Conservation (phyloP, 2,329 filamentous ascomycete species). For the Penicillium sp. region DNA sequence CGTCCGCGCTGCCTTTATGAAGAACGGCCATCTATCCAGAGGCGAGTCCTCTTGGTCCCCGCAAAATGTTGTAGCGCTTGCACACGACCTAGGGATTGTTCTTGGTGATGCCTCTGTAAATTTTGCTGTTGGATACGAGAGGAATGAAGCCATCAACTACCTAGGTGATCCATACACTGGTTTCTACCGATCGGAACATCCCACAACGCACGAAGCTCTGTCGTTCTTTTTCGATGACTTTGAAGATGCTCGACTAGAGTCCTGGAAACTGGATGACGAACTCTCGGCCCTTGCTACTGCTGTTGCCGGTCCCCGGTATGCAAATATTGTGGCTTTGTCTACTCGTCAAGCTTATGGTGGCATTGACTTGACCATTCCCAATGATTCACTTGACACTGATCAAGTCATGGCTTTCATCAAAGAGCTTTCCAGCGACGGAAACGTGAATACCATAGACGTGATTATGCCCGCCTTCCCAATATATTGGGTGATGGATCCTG, state of each 20-base stretch:
- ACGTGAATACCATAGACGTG: conserved; percentile 50
- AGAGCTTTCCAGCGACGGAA: conserved; percentile 50
- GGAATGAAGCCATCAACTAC: conserved; percentile 48
- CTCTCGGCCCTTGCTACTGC: conserved; percentile 34
- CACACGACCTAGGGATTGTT: conserved; percentile 46
- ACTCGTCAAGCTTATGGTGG: conserved; percentile 48
- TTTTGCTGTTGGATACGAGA: conserved; percentile 49
- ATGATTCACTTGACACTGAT: conserved; percentile 36
- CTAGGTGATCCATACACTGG: conserved; percentile 45
- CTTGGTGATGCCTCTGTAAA: conserved; percentile 36
- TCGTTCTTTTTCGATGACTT: conserved; percentile 49
- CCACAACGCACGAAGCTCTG: conserved; percentile 40
- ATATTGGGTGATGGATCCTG: conserved; percentile 48
- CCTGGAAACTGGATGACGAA: conserved; percentile 37
- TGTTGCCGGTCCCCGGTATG: conserved; percentile 45
- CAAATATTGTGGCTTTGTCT: conserved; percentile 48
- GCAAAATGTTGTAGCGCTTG: conserved; percentile 41
- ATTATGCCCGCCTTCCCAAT: conserved; percentile 50
- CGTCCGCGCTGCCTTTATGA: conserved; percentile 39
- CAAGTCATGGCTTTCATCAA: conserved; percentile 47
- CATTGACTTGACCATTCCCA: conserved; percentile 46
- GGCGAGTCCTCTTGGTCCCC: conserved; percentile 31
- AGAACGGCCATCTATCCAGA: conserved; percentile 35
- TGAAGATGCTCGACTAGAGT: conserved; percentile 40
- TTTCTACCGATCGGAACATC: conserved; percentile 45